Evolutionary conservation across 352 stramenopile genomes (phyloP), one percentile per base, ranked within the genome.

Genomic region (Aphanomyces euteiches): DNA sequence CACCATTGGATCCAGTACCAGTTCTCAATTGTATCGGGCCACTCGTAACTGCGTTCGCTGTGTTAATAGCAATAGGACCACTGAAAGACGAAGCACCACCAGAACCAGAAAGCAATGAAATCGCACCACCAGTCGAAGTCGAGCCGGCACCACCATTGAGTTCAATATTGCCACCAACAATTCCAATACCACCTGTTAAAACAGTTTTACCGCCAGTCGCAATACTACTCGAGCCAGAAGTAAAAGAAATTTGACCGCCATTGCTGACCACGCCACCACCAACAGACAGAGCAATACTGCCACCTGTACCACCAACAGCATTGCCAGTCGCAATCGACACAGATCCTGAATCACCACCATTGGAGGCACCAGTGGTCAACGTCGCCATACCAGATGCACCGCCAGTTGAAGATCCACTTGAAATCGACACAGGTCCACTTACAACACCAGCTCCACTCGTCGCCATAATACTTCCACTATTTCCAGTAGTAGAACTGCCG

Each of bases 361-460:
- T 50, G 10, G 43, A 50, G 10, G 43, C 43, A 50, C 43, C 43
- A 50, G 43, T 50, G 10, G 43, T n/a, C 43, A 50, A 12, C 2
- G 43, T 50, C 43, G 43, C 17, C 43, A n/a, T n/a, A n/a, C 43
- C 43, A n/a, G 43, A 50, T n/a, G 17, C 10, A n/a, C 43, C 43
- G 10, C 43, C 43, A n/a, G 43, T 50, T 50, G 43, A 50, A 12
- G 43, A 12, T 12, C 43, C 43, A 50, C 43, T 50, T 50, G 43
- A n/a, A 50, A 50, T n/a, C 43, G 43, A 50, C 10, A 50, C 43
- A n/a, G 43, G 43, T n/a, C 43, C 43, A n/a, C 43, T n/a, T n/a
- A 50, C 43, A n/a, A 50, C 43, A 50, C 43, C 43, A n/a, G 17
- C 43, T 34, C 54, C 54, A 60, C 54, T 60, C 12, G 54, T 60